These are phyloP conservation scores for Themeda triandra DNA, from an alignment of 176 grass and related monocot genomes.

Conservation along the genomic window DNA sequence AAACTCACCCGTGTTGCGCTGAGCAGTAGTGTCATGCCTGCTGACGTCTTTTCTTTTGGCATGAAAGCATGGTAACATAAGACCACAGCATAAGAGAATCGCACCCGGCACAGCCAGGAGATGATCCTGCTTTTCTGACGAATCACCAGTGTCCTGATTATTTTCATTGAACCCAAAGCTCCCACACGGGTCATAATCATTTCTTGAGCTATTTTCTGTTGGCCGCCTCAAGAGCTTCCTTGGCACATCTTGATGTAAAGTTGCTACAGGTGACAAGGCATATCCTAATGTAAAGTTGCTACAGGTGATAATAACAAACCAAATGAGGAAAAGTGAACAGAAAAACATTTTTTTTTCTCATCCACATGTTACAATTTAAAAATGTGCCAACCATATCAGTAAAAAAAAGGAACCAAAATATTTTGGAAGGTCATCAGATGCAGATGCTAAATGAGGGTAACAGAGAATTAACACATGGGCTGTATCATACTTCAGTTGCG, in stretches of 20 bases:
- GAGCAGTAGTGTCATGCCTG: constrained; percentile 43
- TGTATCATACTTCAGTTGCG: background rate
- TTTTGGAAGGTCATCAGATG: background rate
- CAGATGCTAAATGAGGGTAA: background rate
- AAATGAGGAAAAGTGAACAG: constrained; percentile 9
- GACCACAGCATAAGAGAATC: constrained; percentile 75
- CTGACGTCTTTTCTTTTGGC: constrained; percentile 61
- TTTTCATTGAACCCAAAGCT: constrained; percentile 30
- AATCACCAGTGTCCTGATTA: constrained; percentile 39
- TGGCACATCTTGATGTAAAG: constrained; percentile 38
- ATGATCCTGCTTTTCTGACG: constrained; percentile 53
- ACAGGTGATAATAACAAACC: constrained; percentile 16
- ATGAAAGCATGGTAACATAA: constrained; percentile 89
- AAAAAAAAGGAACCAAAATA: background rate
- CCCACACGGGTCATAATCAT: constrained; percentile 46
- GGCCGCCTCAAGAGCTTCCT: constrained; percentile 65
- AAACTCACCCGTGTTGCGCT: constrained; percentile 54
- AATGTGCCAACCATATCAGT: background rate
- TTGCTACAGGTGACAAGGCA: constrained; percentile 30
- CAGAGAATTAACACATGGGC: background rate
- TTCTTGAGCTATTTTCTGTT: constrained; percentile 31
- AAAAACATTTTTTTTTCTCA: background rate
- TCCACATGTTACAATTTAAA: constrained; percentile 4
- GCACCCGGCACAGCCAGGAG: constrained; percentile 75
- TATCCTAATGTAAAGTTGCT: constrained; percentile 43